Conservation (phyloP, 495 filamentous ascomycete genomes). For the Penicillium lividum region DNA sequence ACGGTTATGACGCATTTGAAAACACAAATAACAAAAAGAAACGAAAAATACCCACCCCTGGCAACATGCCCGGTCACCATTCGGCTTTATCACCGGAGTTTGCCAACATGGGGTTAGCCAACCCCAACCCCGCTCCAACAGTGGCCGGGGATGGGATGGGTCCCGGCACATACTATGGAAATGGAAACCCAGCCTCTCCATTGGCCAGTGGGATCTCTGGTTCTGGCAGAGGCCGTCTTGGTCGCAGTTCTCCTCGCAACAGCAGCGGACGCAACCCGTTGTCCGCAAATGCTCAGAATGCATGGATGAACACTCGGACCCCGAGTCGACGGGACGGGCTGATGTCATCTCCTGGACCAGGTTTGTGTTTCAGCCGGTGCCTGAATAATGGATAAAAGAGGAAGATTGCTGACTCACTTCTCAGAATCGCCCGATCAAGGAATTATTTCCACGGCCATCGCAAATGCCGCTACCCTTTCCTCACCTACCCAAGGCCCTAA, state of each 20-base stretch:
- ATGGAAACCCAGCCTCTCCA: constrained; percentile 50
- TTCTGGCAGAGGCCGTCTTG: constrained; percentile 76
- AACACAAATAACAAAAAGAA: constrained; percentile 99
- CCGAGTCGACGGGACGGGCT: constrained; percentile 40
- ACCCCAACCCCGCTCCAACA: constrained; percentile 43
- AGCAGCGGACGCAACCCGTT: constrained; percentile 67
- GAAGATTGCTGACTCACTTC: constrained; percentile 14
- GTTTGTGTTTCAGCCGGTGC: constrained; percentile 26
- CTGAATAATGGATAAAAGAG: neutral
- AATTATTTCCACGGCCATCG: constrained; percentile 88
- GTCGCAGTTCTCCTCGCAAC: constrained; percentile 51
- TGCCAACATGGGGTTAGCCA: constrained; percentile 61
- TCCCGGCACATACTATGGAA: constrained; percentile 59
- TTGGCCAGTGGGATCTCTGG: constrained; percentile 69
- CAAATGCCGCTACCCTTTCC: constrained; percentile 75
- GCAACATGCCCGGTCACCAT: constrained; percentile 63
- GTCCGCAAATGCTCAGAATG: constrained; percentile 40
- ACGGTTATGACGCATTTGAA: constrained; percentile 96
- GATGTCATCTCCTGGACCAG: constrained; percentile 42
- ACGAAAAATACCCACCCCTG: constrained; percentile 92
- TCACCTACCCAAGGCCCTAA: constrained; percentile 62
- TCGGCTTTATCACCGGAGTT: constrained; percentile 61
- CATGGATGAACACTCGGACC: constrained; percentile 37
- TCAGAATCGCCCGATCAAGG: constrained; percentile 58
- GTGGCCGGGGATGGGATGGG: constrained; percentile 46